Evolutionary conservation across 2,329 filamentous ascomycete genomes (phyloP), one percentile per base, ranked within the genome.

Genomic region (Epichloe elymi): DNA sequence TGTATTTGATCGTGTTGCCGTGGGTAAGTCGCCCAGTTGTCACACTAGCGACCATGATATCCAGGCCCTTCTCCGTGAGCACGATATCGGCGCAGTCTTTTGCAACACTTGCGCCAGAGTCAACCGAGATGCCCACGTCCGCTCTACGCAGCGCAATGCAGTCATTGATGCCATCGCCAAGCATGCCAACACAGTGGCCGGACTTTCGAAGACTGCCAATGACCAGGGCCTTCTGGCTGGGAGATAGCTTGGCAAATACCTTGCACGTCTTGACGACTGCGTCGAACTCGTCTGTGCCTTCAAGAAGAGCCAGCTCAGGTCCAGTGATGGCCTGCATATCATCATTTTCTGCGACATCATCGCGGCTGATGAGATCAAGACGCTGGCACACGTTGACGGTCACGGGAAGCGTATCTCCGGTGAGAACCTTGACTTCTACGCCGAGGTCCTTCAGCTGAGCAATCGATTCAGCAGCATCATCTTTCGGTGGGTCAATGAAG

Each of bases 111-210:
- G 60, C 58, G 7, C 60, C 60, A n/a, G 60, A 62, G 45, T 63
- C 59, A 5, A 63, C 61, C 15, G 61, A 63, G 39, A 63, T 62
- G 15, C 61, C 60, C 1, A 62, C 61, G 20, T 63, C 60, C 7
- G 60, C 55, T 19, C 52, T 54, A 1, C 60, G 54, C 43, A 63
- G 56, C 4, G 61, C 61, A 15, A 63, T 56, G 52, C 60, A 62
- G 52, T 63, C 61, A 45, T 63, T 63, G 54, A 63, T 59, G 23
- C 61, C 61, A 42, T 63, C 61, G 4, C 61, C 61, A 15, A 62
- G 53, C 60, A 63, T 63, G 5, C 61, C 60, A 1, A 63, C 61
- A 42, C 57, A 59, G 48, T 61, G 49, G 3, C 60, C 61, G 3
- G 56, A 53, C 35, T 52, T 54, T 35, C 54, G 55, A 11, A 63